Conservation (phyloP, 2,329 filamentous ascomycete species). For the Fusarium ambrosium region DNA sequence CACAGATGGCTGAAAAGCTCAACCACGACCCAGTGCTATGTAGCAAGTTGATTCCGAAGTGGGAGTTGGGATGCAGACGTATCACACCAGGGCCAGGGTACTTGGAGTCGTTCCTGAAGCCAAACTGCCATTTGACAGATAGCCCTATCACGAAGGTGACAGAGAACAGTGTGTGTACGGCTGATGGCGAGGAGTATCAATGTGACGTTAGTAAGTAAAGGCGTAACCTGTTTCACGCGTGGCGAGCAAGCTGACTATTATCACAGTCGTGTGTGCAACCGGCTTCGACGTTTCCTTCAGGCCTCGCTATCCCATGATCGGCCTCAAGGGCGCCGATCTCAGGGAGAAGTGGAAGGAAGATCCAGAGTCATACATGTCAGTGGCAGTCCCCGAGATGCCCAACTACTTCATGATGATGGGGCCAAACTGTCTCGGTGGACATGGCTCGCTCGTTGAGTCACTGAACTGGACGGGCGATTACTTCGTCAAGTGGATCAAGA, state of each 20-base stretch:
- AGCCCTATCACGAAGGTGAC: slow-evolving; percentile 39
- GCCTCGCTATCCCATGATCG: slow-evolving; percentile 65
- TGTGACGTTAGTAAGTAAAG: slow-evolving; percentile 39
- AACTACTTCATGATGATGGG: slow-evolving; percentile 51
- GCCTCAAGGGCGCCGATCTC: slow-evolving; percentile 61
- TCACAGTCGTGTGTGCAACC: slow-evolving; percentile 64
- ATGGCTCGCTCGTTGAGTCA: slow-evolving; percentile 41
- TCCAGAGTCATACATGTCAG: slow-evolving; percentile 48
- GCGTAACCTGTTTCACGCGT: background rate
- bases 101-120: slow-evolving; percentile 35
- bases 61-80: slow-evolving; percentile 39
- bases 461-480: slow-evolving; percentile 45
- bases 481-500: slow-evolving; percentile 44
- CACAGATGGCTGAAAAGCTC: slow-evolving; percentile 43
- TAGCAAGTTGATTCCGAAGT: slow-evolving; percentile 39
- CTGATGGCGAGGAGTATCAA: slow-evolving; percentile 38
- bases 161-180: slow-evolving; percentile 33
- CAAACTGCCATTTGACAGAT: slow-evolving; percentile 39
- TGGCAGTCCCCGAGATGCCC: slow-evolving; percentile 48
- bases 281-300: slow-evolving; percentile 68
- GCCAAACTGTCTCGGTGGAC: slow-evolving; percentile 39
- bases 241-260: background rate
- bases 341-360: slow-evolving; percentile 64
- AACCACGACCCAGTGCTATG: slow-evolving; percentile 39
- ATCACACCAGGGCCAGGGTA: slow-evolving; percentile 42